These are phyloP conservation scores for Suillus discolor DNA, from an alignment of 768 basidiomycete species.

Conservation along the genomic window DNA sequence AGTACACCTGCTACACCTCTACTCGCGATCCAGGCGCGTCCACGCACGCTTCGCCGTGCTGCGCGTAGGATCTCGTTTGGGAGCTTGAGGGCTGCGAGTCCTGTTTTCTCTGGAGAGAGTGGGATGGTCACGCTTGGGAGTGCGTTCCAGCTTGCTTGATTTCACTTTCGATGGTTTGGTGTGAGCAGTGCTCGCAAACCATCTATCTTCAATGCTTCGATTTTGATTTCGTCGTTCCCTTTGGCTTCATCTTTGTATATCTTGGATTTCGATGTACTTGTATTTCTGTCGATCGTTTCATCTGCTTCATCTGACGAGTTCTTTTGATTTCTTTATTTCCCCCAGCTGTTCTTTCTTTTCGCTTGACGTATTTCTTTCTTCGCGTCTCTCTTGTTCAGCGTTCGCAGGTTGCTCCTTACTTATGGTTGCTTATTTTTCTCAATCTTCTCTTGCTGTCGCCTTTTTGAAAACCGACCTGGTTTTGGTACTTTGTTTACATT, in stretches of 20 bases:
- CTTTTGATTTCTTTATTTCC: neutral
- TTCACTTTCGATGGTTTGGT: neutral
- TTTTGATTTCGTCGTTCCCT: neutral
- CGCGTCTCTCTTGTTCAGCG: neutral
- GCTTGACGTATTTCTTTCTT: neutral
- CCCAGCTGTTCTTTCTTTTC: neutral
- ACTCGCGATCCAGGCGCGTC: constrained; percentile 14
- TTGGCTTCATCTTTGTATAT: neutral
- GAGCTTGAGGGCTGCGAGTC: constrained; percentile 45
- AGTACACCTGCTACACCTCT: constrained; percentile 15
- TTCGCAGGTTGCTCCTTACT: constrained; percentile 2
- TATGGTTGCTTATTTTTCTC: constrained; percentile 7
- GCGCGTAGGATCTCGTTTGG: constrained; percentile 71
- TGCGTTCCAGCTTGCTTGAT: constrained; percentile 68
- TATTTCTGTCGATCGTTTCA: neutral
- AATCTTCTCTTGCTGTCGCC: neutral
- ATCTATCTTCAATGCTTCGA: neutral
- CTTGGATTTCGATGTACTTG: constrained; percentile 5
- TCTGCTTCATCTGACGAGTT: constrained; percentile 3
- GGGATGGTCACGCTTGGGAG: constrained; percentile 56
- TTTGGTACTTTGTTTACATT: neutral
- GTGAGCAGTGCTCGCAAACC: neutral
- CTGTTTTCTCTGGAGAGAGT: constrained; percentile 32
- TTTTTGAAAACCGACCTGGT: neutral
- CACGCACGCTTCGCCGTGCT: constrained; percentile 33